A percentile compares a stretch with the other conserved stretches of the same genome.
Evolutionary conservation across 2,329 filamentous ascomycete genomes (phyloP).

Genomic region (Hymenoscyphus fructigenus): DNA sequence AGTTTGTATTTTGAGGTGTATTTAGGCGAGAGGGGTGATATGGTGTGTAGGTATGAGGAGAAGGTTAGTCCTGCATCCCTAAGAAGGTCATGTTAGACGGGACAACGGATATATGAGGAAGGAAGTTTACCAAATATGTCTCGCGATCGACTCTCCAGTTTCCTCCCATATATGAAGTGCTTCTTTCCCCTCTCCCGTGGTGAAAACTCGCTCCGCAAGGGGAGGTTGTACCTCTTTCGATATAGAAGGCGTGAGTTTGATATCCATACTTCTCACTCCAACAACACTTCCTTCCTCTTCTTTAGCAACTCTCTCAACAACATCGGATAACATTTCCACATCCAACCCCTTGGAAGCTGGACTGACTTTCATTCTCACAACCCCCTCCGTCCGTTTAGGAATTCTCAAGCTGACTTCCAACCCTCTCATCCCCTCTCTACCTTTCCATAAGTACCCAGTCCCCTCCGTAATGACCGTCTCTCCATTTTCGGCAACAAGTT

Average conservation of each 20-base stretch:
- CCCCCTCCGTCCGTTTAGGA: conserved; percentile 6
- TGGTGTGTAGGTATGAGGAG: conserved; percentile 36
- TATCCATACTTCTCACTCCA: conserved; percentile 27
- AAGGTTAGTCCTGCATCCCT: conserved; percentile 42
- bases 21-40: conserved; percentile 2
- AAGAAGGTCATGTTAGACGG: conserved; percentile 6
- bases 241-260: conserved; percentile 12
- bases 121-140: conserved; percentile 62
- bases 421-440: conserved; percentile 27
- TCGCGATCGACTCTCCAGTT: conserved; percentile 69
- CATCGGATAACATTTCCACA: conserved; percentile 17
- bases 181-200: background rate
- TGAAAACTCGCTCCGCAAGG: conserved; percentile 30
- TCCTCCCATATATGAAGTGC: conserved; percentile 60
- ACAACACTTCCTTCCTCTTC: conserved; percentile 21
- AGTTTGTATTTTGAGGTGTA: conserved; percentile 9
- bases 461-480: conserved; percentile 8
- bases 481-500: conserved; percentile 18
- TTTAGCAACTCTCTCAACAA: conserved; percentile 4
- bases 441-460: conserved; percentile 29
- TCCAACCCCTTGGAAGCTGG: conserved; percentile 15
- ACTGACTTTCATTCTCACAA: conserved; percentile 24
- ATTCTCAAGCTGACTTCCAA: conserved; percentile 28
- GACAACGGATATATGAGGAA: conserved; percentile 21
- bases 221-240: conserved; percentile 5